Percentiles rank a stretch among this genome's conserved stretches.
Conservation (phyloP, 345 rosid genomes). For the Luvunga scandens region DNA sequence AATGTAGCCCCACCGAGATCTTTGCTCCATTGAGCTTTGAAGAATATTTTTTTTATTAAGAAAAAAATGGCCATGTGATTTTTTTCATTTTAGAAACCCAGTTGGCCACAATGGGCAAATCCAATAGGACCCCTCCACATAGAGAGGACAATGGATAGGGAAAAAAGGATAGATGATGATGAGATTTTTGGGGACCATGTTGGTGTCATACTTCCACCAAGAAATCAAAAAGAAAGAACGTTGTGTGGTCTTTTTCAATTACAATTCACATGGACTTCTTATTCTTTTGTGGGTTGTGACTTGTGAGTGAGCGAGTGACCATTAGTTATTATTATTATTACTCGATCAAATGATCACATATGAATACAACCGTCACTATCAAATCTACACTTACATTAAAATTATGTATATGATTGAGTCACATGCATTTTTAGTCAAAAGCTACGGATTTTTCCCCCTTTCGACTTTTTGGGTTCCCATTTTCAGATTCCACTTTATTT, state of each 20-base stretch:
- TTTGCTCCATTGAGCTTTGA: not conserved
- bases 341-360: not conserved
- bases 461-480: not conserved
- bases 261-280: not conserved
- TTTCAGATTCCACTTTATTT: too few relatives aligned
- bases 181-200: not conserved
- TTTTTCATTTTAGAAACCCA: not conserved
- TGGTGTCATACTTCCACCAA: constrained; percentile 14
- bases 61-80: not conserved
- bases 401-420: not conserved
- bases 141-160: not conserved
- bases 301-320: not conserved
- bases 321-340: not conserved
- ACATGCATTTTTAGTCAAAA: constrained; percentile 9
- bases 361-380: not conserved
- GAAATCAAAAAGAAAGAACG: not conserved
- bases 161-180: not conserved
- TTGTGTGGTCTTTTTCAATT: not conserved
- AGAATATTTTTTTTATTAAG: too few relatives aligned
- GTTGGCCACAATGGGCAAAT: too few relatives aligned
- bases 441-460: not conserved
- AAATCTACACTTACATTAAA: not conserved
- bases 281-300: not conserved
- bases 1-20: not conserved
- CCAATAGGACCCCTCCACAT: not conserved